Conservation (phyloP, 73 alveolate genomes). For the Effrenium voratum region DNA sequence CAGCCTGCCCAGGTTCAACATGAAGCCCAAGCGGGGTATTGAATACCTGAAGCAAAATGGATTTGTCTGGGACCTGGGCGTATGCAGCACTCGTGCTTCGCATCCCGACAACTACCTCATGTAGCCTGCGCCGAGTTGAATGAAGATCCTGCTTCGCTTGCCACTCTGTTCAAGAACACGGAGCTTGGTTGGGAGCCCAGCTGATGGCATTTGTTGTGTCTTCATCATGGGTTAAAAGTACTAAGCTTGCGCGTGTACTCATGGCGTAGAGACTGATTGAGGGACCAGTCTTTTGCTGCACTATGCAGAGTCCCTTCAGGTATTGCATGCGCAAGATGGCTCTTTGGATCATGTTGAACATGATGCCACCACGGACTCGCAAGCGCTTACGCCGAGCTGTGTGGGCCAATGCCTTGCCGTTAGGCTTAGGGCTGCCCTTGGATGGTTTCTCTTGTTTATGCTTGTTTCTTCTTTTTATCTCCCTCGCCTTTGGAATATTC, state of each 20-base stretch:
- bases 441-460: too few species aligned
- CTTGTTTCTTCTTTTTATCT: too few species aligned
- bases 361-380: too few species aligned
- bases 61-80: constrained; percentile 73
- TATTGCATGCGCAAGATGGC: too few species aligned
- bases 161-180: constrained; percentile 69
- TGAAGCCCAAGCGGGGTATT: constrained; percentile 98
- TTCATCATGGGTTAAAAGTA: background rate
- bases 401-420: too few species aligned
- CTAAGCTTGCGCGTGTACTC: background rate
- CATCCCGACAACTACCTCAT: background rate
- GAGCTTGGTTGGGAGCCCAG: constrained; percentile 50
- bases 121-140: constrained; percentile 31
- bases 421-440: too few species aligned
- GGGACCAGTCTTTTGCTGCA: background rate
- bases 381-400: too few species aligned
- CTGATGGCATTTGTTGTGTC: too few species aligned
- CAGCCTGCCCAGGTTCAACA: constrained; percentile 97
- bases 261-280: background rate
- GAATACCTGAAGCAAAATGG: constrained; percentile 96
- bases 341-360: too few species aligned
- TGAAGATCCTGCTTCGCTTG: constrained; percentile 72
- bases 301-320: background rate
- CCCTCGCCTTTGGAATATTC: too few species aligned
- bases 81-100: background rate